Percentiles rank a stretch among this genome's conserved stretches.
Evolutionary conservation across 1,284 basidiomycete genomes (phyloP).

Genomic region (Mycena sp.): DNA sequence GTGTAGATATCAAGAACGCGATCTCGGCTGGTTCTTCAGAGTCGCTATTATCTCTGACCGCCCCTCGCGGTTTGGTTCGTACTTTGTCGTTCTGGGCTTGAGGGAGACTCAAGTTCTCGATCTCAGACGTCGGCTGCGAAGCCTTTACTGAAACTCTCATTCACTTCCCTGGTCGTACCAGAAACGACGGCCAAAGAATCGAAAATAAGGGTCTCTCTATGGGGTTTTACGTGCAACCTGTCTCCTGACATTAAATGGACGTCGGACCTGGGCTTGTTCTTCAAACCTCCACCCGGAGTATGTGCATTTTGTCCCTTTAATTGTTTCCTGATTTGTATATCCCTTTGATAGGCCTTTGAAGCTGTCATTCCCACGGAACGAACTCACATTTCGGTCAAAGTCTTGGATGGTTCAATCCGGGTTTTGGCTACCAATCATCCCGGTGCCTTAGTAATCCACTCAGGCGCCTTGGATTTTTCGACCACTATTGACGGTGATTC

Average conservation of each 20-base stretch:
- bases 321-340: conserved; percentile 13
- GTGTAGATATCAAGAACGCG: conserved; percentile 65
- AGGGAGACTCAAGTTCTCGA: conserved; percentile 26
- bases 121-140: conserved; percentile 57
- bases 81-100: background rate
- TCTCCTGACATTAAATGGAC: conserved; percentile 76
- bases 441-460: conserved; percentile 74
- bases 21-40: conserved; percentile 48
- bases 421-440: conserved; percentile 67
- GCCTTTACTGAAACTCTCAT: conserved; percentile 72
- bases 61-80: conserved; percentile 66
- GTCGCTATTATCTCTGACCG: conserved; percentile 62
- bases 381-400: conserved; percentile 74
- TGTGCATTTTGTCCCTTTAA: conserved; percentile 43
- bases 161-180: conserved; percentile 75
- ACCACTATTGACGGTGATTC: conserved; percentile 81
- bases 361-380: conserved; percentile 92
- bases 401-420: conserved; percentile 80
- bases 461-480: conserved; percentile 74
- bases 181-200: conserved; percentile 85
- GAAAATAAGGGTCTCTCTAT: conserved; percentile 72
- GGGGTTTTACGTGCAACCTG: conserved; percentile 74
- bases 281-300: conserved; percentile 90
- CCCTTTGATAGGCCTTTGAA: conserved; percentile 82
- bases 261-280: conserved; percentile 72